phyloP scores from a whole-genome alignment of 768 basidiomycete genomes.

The Suillus placidus region DNA sequence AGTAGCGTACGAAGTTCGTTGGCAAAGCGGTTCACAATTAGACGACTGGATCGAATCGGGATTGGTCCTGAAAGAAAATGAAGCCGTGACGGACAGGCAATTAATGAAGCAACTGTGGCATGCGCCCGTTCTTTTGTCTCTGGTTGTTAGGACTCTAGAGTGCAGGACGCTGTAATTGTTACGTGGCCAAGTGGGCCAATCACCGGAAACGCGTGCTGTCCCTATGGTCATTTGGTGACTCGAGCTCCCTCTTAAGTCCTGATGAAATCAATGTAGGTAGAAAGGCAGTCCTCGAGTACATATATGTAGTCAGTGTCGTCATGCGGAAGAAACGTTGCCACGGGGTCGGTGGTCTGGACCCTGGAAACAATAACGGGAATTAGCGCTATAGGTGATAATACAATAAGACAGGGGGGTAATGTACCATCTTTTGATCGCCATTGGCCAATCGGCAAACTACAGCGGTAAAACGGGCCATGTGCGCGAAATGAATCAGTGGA shows the following conservation, averaged over 20 bases:
- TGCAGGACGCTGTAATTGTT: not conserved
- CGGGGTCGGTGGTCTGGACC: constrained; percentile 3
- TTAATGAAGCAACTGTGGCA: not conserved
- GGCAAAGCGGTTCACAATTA: not conserved
- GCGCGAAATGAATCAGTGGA: not conserved
- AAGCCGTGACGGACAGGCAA: not conserved
- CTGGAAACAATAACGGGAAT: constrained; percentile 16
- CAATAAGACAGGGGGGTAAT: constrained; percentile 28
- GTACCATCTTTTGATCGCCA: constrained; percentile 16
- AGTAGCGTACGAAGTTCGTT: not conserved
- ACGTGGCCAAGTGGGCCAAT: not conserved
- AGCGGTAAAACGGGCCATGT: constrained; percentile 24
- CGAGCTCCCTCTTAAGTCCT: constrained; percentile 16
- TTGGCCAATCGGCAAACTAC: not conserved
- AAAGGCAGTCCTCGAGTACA: constrained; percentile 31
- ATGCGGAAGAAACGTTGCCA: not conserved
- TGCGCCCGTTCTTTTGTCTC: constrained; percentile 1
- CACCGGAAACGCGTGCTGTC: not conserved
- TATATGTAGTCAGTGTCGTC: constrained; percentile 21
- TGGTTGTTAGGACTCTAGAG: not conserved
- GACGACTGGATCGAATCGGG: not conserved
- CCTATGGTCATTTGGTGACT: not conserved
- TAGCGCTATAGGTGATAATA: constrained; percentile 4
- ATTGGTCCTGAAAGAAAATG: not conserved
- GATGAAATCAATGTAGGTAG: constrained; percentile 21